Evolutionary conservation across 2,329 filamentous ascomycete species (phyloP).

Genomic region (Cladorrhinum sp.): DNA sequence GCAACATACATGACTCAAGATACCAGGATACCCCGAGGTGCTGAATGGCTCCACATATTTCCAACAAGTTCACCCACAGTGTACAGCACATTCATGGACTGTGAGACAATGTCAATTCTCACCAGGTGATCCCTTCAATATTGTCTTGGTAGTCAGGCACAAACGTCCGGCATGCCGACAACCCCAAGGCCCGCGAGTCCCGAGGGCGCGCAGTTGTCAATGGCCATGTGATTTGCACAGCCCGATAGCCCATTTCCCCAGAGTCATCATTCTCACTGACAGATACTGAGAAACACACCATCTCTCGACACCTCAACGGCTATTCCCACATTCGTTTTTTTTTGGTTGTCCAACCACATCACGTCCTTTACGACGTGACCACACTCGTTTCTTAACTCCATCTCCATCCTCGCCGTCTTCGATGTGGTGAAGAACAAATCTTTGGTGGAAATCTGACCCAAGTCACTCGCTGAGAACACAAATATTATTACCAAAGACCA

Average conservation of each 20-base stretch:
- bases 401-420: background rate
- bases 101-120: background rate
- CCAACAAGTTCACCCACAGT: background rate
- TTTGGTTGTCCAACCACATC: constrained; percentile 4
- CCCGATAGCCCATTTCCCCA: background rate
- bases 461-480: constrained; percentile 23
- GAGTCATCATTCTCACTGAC: background rate
- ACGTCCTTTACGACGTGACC: constrained; percentile 3
- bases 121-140: background rate
- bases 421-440: constrained; percentile 7
- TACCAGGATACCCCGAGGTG: background rate
- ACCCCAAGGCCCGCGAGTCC: background rate
- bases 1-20: background rate
- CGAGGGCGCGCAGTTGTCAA: background rate
- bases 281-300: background rate
- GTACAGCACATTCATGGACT: background rate
- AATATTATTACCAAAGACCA: background rate
- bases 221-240: background rate
- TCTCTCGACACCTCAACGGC: constrained; percentile 1
- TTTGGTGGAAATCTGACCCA: constrained; percentile 16
- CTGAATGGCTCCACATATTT: background rate
- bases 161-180: background rate
- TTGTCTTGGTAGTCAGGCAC: background rate
- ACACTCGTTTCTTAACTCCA: constrained; percentile 20
- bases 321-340: constrained; percentile 4